Percentiles rank a stretch among this genome's conserved stretches.
phyloP scores from a whole-genome alignment of 805 yeast species.

The Scheffersomyces ergatensis region DNA sequence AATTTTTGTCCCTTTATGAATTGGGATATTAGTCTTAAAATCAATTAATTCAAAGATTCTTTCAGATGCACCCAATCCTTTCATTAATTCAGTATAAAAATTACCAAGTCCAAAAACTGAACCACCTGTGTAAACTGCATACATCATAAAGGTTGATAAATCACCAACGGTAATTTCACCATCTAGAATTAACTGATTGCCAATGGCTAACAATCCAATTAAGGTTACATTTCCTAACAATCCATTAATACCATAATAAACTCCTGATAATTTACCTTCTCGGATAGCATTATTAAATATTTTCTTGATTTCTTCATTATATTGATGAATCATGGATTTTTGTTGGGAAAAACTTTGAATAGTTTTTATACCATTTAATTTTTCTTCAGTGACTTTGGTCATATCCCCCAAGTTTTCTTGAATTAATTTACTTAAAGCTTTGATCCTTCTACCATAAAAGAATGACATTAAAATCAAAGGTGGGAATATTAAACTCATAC shows the following conservation, averaged over 20 bases:
- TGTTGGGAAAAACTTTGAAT: conserved; percentile 93
- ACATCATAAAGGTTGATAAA: conserved; percentile 89
- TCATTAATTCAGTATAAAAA: conserved; percentile 92
- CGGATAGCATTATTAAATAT: conserved; percentile 65
- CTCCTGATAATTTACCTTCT: conserved; percentile 78
- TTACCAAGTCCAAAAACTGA: conserved; percentile 88
- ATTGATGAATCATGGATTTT: conserved; percentile 68
- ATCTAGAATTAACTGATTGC: conserved; percentile 74
- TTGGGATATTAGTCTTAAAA: conserved; percentile 67
- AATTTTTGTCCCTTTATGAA: conserved; percentile 57
- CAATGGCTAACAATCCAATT: conserved; percentile 73
- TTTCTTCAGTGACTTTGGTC: conserved; percentile 90
- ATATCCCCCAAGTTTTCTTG: conserved; percentile 84
- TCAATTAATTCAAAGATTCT: conserved; percentile 85
- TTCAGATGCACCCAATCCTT: conserved; percentile 95
- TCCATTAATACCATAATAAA: conserved; percentile 76
- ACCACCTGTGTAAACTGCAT: conserved; percentile 91
- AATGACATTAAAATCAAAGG: conserved; percentile 78
- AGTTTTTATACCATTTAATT: conserved; percentile 78
- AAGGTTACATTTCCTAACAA: conserved; percentile 80
- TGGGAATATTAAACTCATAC: conserved; percentile 79
- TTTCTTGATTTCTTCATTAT: conserved; percentile 67
- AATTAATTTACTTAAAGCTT: conserved; percentile 67
- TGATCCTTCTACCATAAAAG: conserved; percentile 77
- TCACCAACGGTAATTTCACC: conserved; percentile 86